Conservation (phyloP, 192 early-diverging fungal genomes). For the Podila minutissima region DNA sequence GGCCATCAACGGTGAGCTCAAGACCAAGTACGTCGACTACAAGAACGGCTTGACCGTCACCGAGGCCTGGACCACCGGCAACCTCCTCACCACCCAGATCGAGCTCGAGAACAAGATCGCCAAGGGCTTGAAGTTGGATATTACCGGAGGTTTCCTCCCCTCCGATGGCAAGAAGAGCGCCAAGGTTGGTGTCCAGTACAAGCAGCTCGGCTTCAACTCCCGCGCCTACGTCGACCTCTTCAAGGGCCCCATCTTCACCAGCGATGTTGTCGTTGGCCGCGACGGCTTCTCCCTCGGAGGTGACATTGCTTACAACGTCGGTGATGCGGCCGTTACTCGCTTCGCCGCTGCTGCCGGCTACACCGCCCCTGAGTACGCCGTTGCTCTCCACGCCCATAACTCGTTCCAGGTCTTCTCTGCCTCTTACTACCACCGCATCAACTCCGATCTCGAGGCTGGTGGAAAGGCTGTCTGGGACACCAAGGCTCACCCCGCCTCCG, state of each 20-base stretch:
- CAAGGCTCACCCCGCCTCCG: no score
- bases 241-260: constrained; percentile 91
- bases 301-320: constrained; percentile 94
- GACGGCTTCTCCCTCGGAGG: constrained; percentile 93
- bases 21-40: constrained; percentile 98
- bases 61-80: constrained; percentile 96
- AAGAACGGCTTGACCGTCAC: constrained; percentile 94
- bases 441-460: constrained; percentile 91
- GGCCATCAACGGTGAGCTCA: constrained; percentile 93
- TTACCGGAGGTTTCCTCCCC: constrained; percentile 86
- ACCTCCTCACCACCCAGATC: constrained; percentile 90
- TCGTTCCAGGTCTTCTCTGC: constrained; percentile 89
- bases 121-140: constrained; percentile 95
- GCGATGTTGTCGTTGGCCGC: constrained; percentile 89
- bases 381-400: constrained; percentile 92
- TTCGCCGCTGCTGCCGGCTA: constrained; percentile 92
- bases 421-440: constrained; percentile 98
- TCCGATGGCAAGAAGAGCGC: constrained; percentile 82
- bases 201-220: constrained; percentile 94
- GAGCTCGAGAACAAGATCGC: constrained; percentile 95
- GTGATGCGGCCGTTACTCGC: constrained; percentile 71
- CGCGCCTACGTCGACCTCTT: constrained; percentile 92
- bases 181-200: constrained; percentile 91
- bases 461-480: constrained; percentile 93
- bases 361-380: constrained; percentile 86